These are phyloP conservation scores for Glycine soja DNA, from an alignment of 306 rosid genomes.

Conservation along the genomic window DNA sequence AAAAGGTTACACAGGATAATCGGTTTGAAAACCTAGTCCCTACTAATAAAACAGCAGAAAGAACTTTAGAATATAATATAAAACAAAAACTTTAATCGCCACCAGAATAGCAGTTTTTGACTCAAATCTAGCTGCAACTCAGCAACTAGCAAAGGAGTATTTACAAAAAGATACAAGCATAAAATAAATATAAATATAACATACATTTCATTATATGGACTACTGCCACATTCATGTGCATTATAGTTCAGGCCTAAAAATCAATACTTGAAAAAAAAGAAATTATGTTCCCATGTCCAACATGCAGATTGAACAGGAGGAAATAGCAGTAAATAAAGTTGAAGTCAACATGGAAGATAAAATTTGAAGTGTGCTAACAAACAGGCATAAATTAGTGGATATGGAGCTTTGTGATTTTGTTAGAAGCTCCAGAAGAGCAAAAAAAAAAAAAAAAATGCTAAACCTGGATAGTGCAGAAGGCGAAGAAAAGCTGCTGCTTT, in stretches of 20 bases:
- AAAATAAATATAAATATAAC: constrained; percentile 23
- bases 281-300: neutral
- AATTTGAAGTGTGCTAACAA: constrained; percentile 24
- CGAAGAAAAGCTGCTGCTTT: constrained; percentile 68
- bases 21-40: constrained; percentile 21
- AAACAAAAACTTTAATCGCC: constrained; percentile 1
- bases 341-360: neutral
- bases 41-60: constrained; percentile 13
- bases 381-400: neutral
- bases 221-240: constrained; percentile 26
- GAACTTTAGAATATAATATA: neutral
- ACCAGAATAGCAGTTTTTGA: constrained; percentile 22
- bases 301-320: constrained; percentile 12
- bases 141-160: neutral
- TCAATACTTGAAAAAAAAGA: constrained; percentile 17
- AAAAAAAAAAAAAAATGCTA: constrained; percentile 10
- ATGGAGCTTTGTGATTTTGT: neutral
- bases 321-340: neutral
- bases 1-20: constrained; percentile 5
- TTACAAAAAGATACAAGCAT: constrained; percentile 6
- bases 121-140: constrained; percentile 17
- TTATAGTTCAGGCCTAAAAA: constrained; percentile 9
- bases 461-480: constrained; percentile 88
- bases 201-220: constrained; percentile 18
- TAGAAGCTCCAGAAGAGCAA: constrained; percentile 2